A percentile compares a stretch with the other conserved stretches of the same genome.
phyloP scores from a whole-genome alignment of 2,329 filamentous ascomycete species.

The Alternaria solani region DNA sequence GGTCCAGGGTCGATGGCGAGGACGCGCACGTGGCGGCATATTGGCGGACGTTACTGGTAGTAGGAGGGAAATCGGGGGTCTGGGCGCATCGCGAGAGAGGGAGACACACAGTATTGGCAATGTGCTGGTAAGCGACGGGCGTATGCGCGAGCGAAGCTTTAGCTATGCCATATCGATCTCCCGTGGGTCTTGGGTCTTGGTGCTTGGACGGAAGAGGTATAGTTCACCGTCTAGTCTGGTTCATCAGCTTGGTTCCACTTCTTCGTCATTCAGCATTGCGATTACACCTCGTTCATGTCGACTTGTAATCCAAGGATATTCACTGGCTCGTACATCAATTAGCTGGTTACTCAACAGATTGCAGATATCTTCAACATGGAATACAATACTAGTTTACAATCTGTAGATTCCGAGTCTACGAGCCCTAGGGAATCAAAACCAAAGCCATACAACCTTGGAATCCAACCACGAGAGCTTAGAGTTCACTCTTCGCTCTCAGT shows the following conservation, averaged over 20 bases:
- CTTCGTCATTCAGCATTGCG: not conserved
- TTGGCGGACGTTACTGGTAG: not conserved
- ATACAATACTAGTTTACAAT: not conserved
- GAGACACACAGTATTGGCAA: not conserved
- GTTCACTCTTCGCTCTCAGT: no score
- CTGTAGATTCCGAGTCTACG: not conserved
- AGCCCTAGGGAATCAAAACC: no score
- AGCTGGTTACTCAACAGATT: fast-evolving
- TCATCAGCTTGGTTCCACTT: not conserved
- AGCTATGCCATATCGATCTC: constrained; percentile 17
- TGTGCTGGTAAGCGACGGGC: not conserved
- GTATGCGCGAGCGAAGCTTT: constrained; percentile 1
- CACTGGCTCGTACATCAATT: not conserved
- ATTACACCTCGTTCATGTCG: not conserved
- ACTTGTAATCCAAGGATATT: not conserved
- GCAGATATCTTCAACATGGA: not conserved
- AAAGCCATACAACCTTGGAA: no score
- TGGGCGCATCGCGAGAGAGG: not conserved
- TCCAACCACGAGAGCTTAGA: no score
- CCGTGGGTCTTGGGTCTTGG: constrained; percentile 5
- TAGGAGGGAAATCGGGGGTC: not conserved
- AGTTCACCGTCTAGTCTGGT: not conserved
- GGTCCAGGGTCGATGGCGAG: constrained; percentile 38
- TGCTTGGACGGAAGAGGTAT: constrained; percentile 10
- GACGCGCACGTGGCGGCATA: constrained; percentile 20